Evolutionary conservation across 2,329 filamentous ascomycete genomes (phyloP), one percentile per base, ranked within the genome.

Genomic region (Metarhizium robertsii): DNA sequence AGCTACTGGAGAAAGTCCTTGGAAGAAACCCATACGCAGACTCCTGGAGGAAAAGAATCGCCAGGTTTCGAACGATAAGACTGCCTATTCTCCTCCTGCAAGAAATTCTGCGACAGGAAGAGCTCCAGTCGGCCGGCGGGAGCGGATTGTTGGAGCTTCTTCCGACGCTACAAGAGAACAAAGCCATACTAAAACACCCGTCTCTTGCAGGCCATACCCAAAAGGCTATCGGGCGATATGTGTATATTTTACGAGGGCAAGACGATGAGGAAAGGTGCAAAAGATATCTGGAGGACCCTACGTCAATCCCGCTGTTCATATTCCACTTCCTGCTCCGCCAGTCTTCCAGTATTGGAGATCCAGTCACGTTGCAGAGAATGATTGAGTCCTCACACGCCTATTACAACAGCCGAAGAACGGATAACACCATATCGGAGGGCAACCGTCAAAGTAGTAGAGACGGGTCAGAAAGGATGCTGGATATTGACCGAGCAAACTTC

Each of bases 71-170:
- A 32, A 66, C 58, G 47, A 55, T 56, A 25, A 62, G 67, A 25
- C 58, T 69, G 10, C 61, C 66, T 6, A 58, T 70, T 7, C 52
- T 71, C n/a, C 56, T 71, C 32, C 57, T 71, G 45, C 69, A 71
- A 46, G 63, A 66, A 60, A 52, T 65, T 25, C 58, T 71, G 45
- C 64, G 65, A 55, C 59, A 59, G 45, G 59, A 63, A 40, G 59
- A 57, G 16, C 54, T 49, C 7, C 59, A 58, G 16, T 55, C 63
- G 13, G 53, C 51, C 1, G 55, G 48, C 6, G 56, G 59, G 11
- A 54, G 55, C 29, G 53, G 60, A 16, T 52, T 69, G 13, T 54
- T 63, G 2, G 46, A 60, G 10, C 46, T 67, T 4, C 58, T 71
- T 6, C 67, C 68, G 8, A 56, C 56, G 5, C 46, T 61, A 5